Conservation (phyloP, 2,329 filamentous ascomycete genomes). For the Diaporthe sp. region DNA sequence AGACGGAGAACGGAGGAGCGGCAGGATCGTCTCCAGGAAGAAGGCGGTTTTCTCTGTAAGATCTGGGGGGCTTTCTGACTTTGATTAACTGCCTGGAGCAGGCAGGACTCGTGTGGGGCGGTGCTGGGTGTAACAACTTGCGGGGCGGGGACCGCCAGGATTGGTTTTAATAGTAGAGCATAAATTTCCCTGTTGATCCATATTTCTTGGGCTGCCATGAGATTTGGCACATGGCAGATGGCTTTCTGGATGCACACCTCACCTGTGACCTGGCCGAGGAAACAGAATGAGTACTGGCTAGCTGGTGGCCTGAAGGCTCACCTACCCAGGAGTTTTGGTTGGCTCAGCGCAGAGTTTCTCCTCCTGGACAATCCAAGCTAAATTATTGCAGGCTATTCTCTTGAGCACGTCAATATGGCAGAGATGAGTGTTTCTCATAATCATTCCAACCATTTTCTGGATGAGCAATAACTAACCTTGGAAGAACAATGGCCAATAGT, state of each 20-base stretch:
- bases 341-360: not conserved
- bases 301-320: too few relatives aligned
- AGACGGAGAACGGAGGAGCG: not conserved
- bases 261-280: not conserved
- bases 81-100: slow-evolving; percentile 27
- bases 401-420: too few relatives aligned
- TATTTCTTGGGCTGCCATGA: too few relatives aligned
- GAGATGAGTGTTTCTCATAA: not conserved
- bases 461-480: not conserved
- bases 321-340: not conserved
- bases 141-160: slow-evolving; percentile 1
- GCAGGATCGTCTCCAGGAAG: not conserved
- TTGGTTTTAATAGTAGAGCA: not conserved
- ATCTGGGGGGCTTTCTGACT: not conserved
- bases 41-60: slow-evolving; percentile 7
- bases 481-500: not conserved
- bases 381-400: not conserved
- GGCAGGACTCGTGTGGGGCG: not conserved
- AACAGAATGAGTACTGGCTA: not conserved
- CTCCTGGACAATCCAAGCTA: not conserved
- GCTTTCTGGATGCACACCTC: too few relatives aligned
- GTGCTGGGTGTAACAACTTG: not conserved
- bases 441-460: not conserved
- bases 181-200: not conserved
- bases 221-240: too few relatives aligned